A percentile compares a stretch with the other conserved stretches of the same genome.
Conservation (phyloP, 208 protist genomes). For the Strigomonas galati region DNA sequence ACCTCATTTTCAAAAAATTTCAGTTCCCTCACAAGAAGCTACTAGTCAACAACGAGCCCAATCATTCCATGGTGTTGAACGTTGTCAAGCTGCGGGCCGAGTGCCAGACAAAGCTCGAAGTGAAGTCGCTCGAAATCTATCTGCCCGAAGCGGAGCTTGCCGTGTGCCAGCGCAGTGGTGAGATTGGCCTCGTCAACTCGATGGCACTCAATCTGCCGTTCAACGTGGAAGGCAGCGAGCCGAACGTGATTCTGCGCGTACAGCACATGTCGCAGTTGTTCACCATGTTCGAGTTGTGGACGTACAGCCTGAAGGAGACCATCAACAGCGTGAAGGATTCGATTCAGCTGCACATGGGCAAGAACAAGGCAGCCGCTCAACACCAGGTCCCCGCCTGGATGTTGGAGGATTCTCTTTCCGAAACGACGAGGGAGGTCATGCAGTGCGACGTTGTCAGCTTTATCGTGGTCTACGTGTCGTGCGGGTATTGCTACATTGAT, state of each 20-base stretch:
- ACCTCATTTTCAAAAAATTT: constrained; percentile 34
- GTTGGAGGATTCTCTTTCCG: not conserved
- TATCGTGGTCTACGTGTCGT: constrained; percentile 36
- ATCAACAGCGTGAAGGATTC: not conserved
- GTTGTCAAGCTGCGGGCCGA: constrained; percentile 55
- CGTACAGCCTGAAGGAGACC: constrained; percentile 19
- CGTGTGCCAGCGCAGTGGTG: constrained; percentile 36
- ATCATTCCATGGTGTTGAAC: constrained; percentile 37
- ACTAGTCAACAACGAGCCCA: constrained; percentile 26
- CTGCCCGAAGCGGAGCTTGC: constrained; percentile 52
- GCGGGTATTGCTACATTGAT: constrained; percentile 52
- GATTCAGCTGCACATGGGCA: not conserved
- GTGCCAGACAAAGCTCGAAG: constrained; percentile 84
- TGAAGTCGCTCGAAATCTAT: constrained; percentile 79
- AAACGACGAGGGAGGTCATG: constrained; percentile 16
- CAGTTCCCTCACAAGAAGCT: not conserved
- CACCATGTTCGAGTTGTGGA: constrained; percentile 66
- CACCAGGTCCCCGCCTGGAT: not conserved
- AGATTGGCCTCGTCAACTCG: constrained; percentile 21
- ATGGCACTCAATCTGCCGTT: constrained; percentile 50
- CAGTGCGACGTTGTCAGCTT: constrained; percentile 18
- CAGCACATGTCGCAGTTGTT: constrained; percentile 76
- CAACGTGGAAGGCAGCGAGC: constrained; percentile 42
- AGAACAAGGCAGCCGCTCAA: not conserved
- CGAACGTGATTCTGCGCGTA: constrained; percentile 58